Evolutionary conservation across 116 monocot species (phyloP).

Genomic region (Phalaenopsis hybrid): DNA sequence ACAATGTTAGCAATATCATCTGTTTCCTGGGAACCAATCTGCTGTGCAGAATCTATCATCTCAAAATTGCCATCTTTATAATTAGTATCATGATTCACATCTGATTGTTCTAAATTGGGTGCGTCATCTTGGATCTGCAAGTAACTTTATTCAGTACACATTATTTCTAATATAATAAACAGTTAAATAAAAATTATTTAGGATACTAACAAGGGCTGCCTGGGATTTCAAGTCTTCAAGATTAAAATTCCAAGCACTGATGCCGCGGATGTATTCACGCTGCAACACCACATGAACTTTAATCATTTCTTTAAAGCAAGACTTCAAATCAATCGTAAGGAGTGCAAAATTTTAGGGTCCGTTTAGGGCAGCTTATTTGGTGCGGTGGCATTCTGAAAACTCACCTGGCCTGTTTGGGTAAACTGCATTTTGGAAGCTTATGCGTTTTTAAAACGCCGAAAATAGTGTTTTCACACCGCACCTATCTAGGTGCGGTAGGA

Average conservation of each 20-base stretch:
- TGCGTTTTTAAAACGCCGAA: too few species aligned
- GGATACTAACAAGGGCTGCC: slow-evolving; percentile 74
- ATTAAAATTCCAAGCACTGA: slow-evolving; percentile 98
- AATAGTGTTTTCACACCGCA: too few species aligned
- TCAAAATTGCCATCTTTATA: slow-evolving; percentile 23
- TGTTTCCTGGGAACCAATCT: slow-evolving; percentile 19
- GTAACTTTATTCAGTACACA: neutral
- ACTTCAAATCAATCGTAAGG: neutral
- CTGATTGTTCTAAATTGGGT: slow-evolving; percentile 29
- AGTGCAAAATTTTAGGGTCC: neutral
- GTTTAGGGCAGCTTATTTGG: too few species aligned
- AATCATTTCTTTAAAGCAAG: neutral
- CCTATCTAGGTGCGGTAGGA: too few species aligned
- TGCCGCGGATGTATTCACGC: slow-evolving; percentile 89
- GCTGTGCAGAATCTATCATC: neutral
- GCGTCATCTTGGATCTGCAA: slow-evolving; percentile 5
- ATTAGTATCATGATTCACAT: slow-evolving; percentile 21
- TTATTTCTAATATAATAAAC: neutral
- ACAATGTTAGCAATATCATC: slow-evolving; percentile 11
- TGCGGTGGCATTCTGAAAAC: too few species aligned
- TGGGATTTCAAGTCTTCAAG: slow-evolving; percentile 89
- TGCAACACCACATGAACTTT: slow-evolving; percentile 23
- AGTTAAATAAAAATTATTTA: neutral
- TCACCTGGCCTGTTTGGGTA: too few species aligned
- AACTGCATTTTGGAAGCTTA: too few species aligned